Evolutionary conservation across 116 monocot species (phyloP).

Genomic region (Phalaenopsis hybrid): DNA sequence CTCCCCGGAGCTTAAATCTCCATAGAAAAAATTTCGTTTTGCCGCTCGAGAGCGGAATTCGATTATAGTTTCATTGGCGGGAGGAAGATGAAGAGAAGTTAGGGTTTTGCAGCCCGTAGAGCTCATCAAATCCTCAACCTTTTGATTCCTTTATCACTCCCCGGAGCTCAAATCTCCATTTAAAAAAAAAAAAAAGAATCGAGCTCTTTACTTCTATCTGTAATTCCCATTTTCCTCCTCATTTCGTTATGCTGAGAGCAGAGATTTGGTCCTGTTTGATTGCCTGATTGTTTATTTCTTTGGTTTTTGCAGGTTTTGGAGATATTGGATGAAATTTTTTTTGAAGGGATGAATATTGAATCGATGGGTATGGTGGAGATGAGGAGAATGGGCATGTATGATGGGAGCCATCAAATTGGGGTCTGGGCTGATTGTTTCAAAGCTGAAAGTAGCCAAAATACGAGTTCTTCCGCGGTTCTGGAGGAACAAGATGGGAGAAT

Average conservation of each 20-base stretch:
- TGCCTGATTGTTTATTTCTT: too few relatives aligned
- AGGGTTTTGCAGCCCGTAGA: neutral
- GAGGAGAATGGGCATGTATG: slow-evolving; percentile 61
- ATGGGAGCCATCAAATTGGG: slow-evolving; percentile 32
- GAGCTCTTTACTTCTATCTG: neutral
- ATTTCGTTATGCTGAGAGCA: neutral
- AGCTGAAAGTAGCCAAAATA: slow-evolving; percentile 55
- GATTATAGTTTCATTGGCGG: neutral
- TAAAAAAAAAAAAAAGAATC: too few relatives aligned
- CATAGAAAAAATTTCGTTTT: too few relatives aligned
- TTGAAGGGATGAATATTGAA: slow-evolving; percentile 1
- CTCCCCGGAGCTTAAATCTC: too few relatives aligned
- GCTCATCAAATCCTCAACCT: neutral
- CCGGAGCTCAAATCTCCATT: too few relatives aligned
- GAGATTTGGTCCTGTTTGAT: neutral
- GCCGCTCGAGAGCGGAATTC: neutral
- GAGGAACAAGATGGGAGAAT: slow-evolving; percentile 35
- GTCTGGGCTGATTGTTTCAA: slow-evolving; percentile 63
- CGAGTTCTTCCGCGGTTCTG: slow-evolving; percentile 45
- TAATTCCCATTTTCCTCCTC: neutral
- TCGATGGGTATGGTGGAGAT: slow-evolving; percentile 6
- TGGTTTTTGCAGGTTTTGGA: neutral
- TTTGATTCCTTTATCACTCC: neutral
- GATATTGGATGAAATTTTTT: neutral
- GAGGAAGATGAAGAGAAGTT: neutral